phyloP scores from a whole-genome alignment of 1,284 basidiomycete genomes.

The Ustilago hordei region DNA sequence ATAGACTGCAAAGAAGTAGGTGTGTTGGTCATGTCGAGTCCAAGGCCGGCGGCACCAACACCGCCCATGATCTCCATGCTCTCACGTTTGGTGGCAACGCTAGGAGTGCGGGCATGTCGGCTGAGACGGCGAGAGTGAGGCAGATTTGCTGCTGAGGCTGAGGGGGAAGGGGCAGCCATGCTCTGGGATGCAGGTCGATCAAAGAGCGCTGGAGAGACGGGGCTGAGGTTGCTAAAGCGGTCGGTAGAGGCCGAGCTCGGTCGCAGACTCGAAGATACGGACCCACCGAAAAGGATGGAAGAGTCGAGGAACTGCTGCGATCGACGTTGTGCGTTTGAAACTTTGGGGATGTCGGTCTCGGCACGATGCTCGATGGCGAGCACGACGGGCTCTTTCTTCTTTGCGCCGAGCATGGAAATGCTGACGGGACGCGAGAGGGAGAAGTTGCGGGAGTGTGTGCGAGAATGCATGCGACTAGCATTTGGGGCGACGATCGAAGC shows the following conservation, averaged over 20 bases:
- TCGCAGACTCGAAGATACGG: slow-evolving; percentile 5
- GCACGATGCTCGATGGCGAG: slow-evolving; percentile 48
- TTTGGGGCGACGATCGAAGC: slow-evolving; percentile 23
- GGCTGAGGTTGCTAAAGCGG: slow-evolving; percentile 20
- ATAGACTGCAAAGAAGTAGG: slow-evolving; percentile 21
- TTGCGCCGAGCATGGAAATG: slow-evolving; percentile 46
- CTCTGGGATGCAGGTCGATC: slow-evolving; percentile 20
- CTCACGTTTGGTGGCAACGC: slow-evolving; percentile 60
- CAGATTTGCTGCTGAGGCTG: slow-evolving; percentile 19
- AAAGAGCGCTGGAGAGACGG: slow-evolving; percentile 22
- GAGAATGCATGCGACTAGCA: slow-evolving; percentile 30
- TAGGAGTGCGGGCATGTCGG: slow-evolving; percentile 57
- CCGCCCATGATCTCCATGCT: slow-evolving; percentile 67
- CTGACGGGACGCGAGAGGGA: slow-evolving; percentile 40
- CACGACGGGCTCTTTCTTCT: slow-evolving; percentile 43
- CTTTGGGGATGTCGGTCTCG: slow-evolving; percentile 6
- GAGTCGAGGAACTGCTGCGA: slow-evolving; percentile 48
- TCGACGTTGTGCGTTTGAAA: slow-evolving; percentile 10
- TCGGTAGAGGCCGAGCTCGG: slow-evolving; percentile 10
- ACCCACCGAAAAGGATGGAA: slow-evolving; percentile 30
- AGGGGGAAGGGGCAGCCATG: slow-evolving; percentile 3
- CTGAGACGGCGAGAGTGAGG: slow-evolving; percentile 47
- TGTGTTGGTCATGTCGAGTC: slow-evolving; percentile 29
- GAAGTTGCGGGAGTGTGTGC: slow-evolving; percentile 35
- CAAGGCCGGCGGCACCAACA: slow-evolving; percentile 53